Conservation (phyloP, 1,284 basidiomycete genomes). For the Moesziomyces sp. region DNA sequence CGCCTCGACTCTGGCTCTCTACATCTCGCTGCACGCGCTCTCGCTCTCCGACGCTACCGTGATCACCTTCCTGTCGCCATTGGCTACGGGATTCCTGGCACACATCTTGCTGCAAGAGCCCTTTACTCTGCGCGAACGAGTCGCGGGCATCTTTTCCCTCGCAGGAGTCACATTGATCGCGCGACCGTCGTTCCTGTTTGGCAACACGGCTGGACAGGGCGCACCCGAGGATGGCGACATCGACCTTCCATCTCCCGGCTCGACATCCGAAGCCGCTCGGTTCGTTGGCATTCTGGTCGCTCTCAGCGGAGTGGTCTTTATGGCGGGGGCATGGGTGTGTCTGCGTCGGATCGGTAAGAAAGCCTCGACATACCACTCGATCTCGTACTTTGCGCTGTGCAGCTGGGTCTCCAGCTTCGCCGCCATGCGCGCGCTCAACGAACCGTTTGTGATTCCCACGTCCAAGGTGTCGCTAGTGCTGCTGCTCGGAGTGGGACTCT, state of each 20-base stretch:
- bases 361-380: conserved; percentile 78
- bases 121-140: conserved; percentile 74
- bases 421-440: conserved; percentile 34
- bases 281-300: conserved; percentile 70
- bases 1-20: conserved; percentile 72
- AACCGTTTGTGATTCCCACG: conserved; percentile 41
- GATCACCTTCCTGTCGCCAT: conserved; percentile 79
- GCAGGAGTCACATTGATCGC: conserved; percentile 75
- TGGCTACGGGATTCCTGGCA: conserved; percentile 76
- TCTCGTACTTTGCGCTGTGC: conserved; percentile 76
- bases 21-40: conserved; percentile 77
- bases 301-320: conserved; percentile 74
- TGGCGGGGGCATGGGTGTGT: conserved; percentile 75
- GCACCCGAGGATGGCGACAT: conserved; percentile 40
- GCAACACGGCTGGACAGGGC: conserved; percentile 17
- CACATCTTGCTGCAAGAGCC: conserved; percentile 76
- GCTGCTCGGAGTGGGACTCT: conserved; percentile 42
- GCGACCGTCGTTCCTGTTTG: conserved; percentile 48
- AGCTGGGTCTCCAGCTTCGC: conserved; percentile 73
- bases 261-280: conserved; percentile 24
- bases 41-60: conserved; percentile 80
- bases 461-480: conserved; percentile 26
- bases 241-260: conserved; percentile 14
- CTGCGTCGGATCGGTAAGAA: conserved; percentile 79
- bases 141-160: conserved; percentile 76